A percentile compares a stretch with the other conserved stretches of the same genome.
Conservation (phyloP, 2,329 filamentous ascomycete genomes). For the Neopestalotiopsis sp. region DNA sequence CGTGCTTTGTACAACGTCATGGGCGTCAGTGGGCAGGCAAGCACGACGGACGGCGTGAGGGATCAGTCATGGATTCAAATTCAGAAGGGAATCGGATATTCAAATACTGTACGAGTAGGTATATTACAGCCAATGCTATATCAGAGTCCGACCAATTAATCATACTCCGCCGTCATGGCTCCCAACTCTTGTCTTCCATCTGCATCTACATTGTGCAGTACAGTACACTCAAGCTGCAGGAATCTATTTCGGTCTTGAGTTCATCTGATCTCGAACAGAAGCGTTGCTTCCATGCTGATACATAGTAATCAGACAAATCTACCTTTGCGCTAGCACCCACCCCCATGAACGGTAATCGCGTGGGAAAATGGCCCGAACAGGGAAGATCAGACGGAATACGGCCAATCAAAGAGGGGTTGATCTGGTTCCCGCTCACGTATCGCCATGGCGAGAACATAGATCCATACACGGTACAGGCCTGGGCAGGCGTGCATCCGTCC, state of each 20-base stretch:
- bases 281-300: background rate
- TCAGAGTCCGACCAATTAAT: no score
- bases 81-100: no score
- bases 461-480: background rate
- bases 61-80: no score
- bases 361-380: constrained; percentile 14
- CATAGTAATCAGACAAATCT: background rate
- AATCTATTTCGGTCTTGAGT: constrained; percentile 4
- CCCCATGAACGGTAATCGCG: constrained; percentile 5
- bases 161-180: background rate
- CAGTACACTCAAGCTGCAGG: background rate
- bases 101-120: no score
- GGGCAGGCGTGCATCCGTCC: background rate
- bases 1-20: no score
- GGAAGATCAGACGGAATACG: constrained; percentile 15
- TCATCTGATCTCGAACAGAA: constrained; percentile 4
- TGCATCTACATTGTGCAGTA: background rate
- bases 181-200: background rate
- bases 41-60: no score
- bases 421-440: background rate
- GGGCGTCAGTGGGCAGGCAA: no score
- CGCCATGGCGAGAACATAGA: background rate
- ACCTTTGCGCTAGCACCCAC: background rate
- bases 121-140: no score
- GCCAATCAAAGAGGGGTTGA: constrained; percentile 11